These are phyloP conservation scores for Tuber aestivum DNA, from an alignment of 495 filamentous ascomycete genomes.

Conservation along the genomic window DNA sequence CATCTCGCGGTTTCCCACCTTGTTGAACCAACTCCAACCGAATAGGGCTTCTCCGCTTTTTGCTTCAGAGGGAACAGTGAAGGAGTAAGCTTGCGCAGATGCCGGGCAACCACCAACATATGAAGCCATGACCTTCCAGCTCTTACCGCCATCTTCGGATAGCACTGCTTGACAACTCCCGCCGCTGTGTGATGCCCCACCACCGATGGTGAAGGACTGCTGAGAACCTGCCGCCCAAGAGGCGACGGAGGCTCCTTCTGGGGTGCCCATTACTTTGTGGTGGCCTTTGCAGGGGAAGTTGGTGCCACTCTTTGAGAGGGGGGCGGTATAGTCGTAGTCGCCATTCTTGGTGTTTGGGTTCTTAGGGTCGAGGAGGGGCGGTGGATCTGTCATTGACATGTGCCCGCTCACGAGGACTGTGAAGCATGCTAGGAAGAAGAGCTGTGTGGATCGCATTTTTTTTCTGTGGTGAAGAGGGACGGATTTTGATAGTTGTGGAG, in stretches of 20 bases:
- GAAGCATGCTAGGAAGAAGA: background rate
- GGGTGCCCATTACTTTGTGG: constrained; percentile 49
- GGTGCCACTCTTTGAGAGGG: constrained; percentile 49
- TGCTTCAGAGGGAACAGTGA: constrained; percentile 57
- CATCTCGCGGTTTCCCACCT: constrained; percentile 55
- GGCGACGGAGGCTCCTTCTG: constrained; percentile 47
- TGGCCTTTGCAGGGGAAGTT: constrained; percentile 65
- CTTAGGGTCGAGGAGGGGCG: constrained; percentile 48
- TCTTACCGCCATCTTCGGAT: constrained; percentile 56
- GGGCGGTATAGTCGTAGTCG: constrained; percentile 54
- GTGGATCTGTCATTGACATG: constrained; percentile 55
- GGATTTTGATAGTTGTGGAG: background rate
- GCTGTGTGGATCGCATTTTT: background rate
- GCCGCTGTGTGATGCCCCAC: constrained; percentile 55
- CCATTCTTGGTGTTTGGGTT: constrained; percentile 52
- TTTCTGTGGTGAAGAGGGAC: background rate
- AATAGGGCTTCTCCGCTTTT: constrained; percentile 45
- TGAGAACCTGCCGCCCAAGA: constrained; percentile 53
- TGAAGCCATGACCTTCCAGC: constrained; percentile 60
- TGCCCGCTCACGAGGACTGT: constrained; percentile 46
- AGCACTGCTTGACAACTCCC: constrained; percentile 62
- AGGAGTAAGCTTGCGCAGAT: constrained; percentile 48
- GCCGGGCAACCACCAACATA: constrained; percentile 59
- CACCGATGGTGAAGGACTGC: constrained; percentile 54
- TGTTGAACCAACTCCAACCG: constrained; percentile 59